Evolutionary conservation across 352 stramenopile genomes (phyloP).

Genomic region (Pythium oligandrum): DNA sequence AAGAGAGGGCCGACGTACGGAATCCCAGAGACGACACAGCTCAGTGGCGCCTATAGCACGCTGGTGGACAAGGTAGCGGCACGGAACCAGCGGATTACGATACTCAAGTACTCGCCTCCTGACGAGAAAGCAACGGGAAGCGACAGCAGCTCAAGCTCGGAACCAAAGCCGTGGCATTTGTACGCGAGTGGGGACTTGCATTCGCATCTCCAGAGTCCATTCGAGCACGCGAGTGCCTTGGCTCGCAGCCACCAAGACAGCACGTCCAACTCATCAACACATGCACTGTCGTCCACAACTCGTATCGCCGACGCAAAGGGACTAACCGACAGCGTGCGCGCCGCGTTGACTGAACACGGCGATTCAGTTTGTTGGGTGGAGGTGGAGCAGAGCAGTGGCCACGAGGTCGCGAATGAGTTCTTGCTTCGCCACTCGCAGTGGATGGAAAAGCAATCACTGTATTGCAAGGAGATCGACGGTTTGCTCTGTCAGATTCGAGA

Average conservation of each 20-base stretch:
- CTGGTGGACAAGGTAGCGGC: slow-evolving; percentile 52
- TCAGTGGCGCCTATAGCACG: slow-evolving; percentile 51
- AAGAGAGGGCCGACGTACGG: slow-evolving; percentile 61
- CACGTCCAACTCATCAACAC: too few species aligned
- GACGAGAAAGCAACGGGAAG: too few species aligned
- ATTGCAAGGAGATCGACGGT: slow-evolving; percentile 43
- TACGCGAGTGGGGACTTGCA: slow-evolving; percentile 66
- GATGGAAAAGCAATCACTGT: slow-evolving; percentile 52
- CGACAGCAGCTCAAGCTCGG: slow-evolving; percentile 12
- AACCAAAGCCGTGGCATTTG: slow-evolving; percentile 68
- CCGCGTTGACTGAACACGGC: slow-evolving; percentile 3
- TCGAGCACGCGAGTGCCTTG: slow-evolving; percentile 33
- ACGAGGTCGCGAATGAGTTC: slow-evolving; percentile 44
- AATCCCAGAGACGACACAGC: slow-evolving; percentile 41
- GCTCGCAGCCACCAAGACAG: too few species aligned
- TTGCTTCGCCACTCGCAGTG: slow-evolving; percentile 53
- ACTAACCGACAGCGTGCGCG: too few species aligned
- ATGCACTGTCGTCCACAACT: too few species aligned
- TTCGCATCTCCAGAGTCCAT: slow-evolving; percentile 38
- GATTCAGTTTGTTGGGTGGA: slow-evolving; percentile 76
- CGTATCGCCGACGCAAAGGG: too few species aligned
- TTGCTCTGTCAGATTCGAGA: slow-evolving; percentile 42
- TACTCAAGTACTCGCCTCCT: slow-evolving; percentile 22
- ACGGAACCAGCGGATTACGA: slow-evolving; percentile 41
- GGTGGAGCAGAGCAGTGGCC: slow-evolving; percentile 42